phyloP scores from a whole-genome alignment of 805 yeast genomes.

The Osmozyma mogii region DNA sequence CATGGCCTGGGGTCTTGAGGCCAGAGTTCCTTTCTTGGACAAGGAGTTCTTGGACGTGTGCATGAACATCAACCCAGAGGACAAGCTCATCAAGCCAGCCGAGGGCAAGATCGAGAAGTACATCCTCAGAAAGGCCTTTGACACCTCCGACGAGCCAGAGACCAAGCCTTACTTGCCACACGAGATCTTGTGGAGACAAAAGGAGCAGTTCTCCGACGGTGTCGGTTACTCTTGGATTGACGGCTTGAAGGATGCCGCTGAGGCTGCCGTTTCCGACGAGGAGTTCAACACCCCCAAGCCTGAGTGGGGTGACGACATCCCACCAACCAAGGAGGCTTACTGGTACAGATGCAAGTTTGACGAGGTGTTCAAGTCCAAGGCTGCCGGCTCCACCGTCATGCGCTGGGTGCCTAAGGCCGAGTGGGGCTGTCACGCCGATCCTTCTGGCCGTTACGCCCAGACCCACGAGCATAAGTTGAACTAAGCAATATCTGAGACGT shows the following conservation, averaged over 20 bases:
- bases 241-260: conserved; percentile 93
- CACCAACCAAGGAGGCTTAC: conserved; percentile 97
- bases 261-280: conserved; percentile 78
- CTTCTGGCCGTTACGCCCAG: conserved; percentile 94
- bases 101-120: conserved; percentile 87
- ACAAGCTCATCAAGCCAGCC: conserved; percentile 70
- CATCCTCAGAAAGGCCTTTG: conserved; percentile 95
- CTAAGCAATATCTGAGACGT: too few relatives aligned
- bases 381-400: conserved; percentile 95
- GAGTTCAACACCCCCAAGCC: conserved; percentile 85
- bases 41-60: conserved; percentile 83
- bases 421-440: conserved; percentile 99
- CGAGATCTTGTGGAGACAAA: conserved; percentile 98
- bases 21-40: conserved; percentile 98
- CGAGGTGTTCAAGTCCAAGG: conserved; percentile 72
- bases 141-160: conserved; percentile 75
- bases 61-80: conserved; percentile 92
- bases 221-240: conserved; percentile 99
- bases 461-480: conserved; percentile 60
- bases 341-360: conserved; percentile 98
- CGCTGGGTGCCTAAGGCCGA: conserved; percentile 99
- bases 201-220: conserved; percentile 99
- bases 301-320: conserved; percentile 93
- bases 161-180: conserved; percentile 86
- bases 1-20: conserved; percentile 99